phyloP scores from a whole-genome alignment of 2,329 filamentous ascomycete genomes.

The Triangularia verruculosa region DNA sequence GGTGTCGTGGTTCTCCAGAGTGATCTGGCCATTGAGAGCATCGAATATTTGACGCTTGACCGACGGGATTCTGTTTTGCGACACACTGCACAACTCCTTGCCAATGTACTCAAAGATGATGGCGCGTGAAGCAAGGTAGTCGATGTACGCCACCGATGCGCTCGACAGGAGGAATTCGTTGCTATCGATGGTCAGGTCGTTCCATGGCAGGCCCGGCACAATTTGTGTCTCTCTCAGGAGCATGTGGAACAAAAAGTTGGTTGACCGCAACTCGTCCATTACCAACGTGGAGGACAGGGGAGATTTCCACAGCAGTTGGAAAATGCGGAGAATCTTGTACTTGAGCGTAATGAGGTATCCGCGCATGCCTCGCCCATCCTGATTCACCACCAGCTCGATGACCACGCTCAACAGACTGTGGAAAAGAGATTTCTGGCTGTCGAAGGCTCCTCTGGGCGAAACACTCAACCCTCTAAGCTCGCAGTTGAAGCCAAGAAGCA shows the following conservation, averaged over 20 bases:
- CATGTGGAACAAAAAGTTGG: slow-evolving; percentile 76
- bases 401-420: slow-evolving; percentile 75
- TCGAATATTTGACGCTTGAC: slow-evolving; percentile 67
- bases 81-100: slow-evolving; percentile 76
- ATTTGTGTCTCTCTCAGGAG: slow-evolving; percentile 71
- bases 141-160: slow-evolving; percentile 66
- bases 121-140: slow-evolving; percentile 75
- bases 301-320: slow-evolving; percentile 81
- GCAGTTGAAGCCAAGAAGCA: slow-evolving; percentile 84
- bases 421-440: slow-evolving; percentile 71
- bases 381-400: slow-evolving; percentile 63
- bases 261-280: slow-evolving; percentile 73
- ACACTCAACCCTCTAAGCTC: slow-evolving; percentile 67
- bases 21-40: slow-evolving; percentile 74
- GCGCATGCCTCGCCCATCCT: slow-evolving; percentile 56
- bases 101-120: slow-evolving; percentile 81
- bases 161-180: slow-evolving; percentile 67
- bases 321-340: slow-evolving; percentile 66
- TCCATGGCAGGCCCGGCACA: slow-evolving; percentile 68
- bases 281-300: slow-evolving; percentile 72
- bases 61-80: slow-evolving; percentile 67
- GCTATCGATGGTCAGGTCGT: slow-evolving; percentile 59
- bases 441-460: slow-evolving; percentile 67
- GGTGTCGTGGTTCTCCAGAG: slow-evolving; percentile 62
- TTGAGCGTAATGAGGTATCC: slow-evolving; percentile 69